Conservation (phyloP, 352 stramenopile species). For the Phytopythium cucurbitacearum region DNA sequence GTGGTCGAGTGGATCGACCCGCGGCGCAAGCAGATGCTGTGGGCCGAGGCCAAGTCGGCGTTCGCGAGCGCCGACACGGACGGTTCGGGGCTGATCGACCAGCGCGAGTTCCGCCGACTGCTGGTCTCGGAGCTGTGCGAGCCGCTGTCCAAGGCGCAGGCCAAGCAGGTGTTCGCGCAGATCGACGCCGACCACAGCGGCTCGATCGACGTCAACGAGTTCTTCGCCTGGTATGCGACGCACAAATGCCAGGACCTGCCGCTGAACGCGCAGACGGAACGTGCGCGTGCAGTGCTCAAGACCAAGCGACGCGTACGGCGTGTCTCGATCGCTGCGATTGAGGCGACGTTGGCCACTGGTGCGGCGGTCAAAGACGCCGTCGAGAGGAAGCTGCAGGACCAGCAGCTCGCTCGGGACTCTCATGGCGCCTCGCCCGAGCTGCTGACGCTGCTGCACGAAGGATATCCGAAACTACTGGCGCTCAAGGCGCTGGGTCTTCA, state of each 20-base stretch:
- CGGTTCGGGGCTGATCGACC: slow-evolving; percentile 31
- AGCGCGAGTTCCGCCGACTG: slow-evolving; percentile 28
- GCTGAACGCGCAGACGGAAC: slow-evolving; percentile 25
- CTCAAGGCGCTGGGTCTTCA: slow-evolving; percentile 34
- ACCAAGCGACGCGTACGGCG: slow-evolving; percentile 22
- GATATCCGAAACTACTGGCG: slow-evolving; percentile 25
- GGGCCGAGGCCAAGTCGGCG: slow-evolving; percentile 20
- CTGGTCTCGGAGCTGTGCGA: slow-evolving; percentile 34
- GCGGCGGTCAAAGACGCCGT: slow-evolving; percentile 19
- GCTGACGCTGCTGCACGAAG: slow-evolving; percentile 31
- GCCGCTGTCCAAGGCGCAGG: slow-evolving; percentile 24
- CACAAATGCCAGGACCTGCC: slow-evolving; percentile 47
- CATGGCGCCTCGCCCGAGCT: slow-evolving; percentile 27
- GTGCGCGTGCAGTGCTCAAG: slow-evolving; percentile 22
- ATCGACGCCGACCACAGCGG: slow-evolving; percentile 34
- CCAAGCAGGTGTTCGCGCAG: slow-evolving; percentile 24
- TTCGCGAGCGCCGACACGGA: slow-evolving; percentile 32
- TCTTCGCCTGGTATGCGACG: slow-evolving; percentile 44
- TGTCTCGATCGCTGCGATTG: slow-evolving; percentile 14
- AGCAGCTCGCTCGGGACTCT: slow-evolving; percentile 18
- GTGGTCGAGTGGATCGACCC: slow-evolving; percentile 36
- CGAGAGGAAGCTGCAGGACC: slow-evolving; percentile 11
- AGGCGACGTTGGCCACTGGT: slow-evolving; percentile 8
- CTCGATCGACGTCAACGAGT: slow-evolving; percentile 44
- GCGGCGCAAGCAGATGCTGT: slow-evolving; percentile 27